These are phyloP conservation scores for Cryptococcus maquisensis DNA, from an alignment of 1,284 basidiomycete genomes.

Conservation along the genomic window DNA sequence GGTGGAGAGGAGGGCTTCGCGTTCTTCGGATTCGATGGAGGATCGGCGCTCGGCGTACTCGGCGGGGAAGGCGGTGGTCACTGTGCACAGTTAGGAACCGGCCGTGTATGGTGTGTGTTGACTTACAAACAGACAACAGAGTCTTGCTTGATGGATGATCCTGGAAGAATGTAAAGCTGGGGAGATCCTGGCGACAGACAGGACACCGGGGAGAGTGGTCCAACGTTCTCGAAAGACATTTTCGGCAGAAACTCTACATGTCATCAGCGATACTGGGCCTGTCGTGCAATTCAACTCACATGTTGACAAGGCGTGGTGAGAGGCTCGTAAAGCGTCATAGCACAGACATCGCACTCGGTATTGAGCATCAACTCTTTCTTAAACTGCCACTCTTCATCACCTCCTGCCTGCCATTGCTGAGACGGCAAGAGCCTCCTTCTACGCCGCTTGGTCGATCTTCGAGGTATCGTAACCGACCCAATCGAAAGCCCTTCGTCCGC, in stretches of 20 bases:
- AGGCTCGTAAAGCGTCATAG: conserved; percentile 74
- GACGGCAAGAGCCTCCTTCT: background rate
- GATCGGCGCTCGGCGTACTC: conserved; percentile 57
- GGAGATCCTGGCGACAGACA: conserved; percentile 73
- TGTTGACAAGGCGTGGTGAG: conserved; percentile 92
- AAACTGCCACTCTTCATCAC: conserved; percentile 46
- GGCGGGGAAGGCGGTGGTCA: conserved; percentile 61
- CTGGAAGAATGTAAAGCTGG: conserved; percentile 72
- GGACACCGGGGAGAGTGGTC: conserved; percentile 82
- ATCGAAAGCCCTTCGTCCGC: background rate
- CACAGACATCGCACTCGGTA: conserved; percentile 87
- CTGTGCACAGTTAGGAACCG: conserved; percentile 41
- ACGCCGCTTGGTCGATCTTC: conserved; percentile 4
- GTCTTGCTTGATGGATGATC: conserved; percentile 63
- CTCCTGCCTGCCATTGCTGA: background rate
- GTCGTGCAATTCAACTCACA: conserved; percentile 52
- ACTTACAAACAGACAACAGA: conserved; percentile 65
- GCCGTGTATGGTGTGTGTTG: background rate
- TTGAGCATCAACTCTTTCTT: conserved; percentile 68
- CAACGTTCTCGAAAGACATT: conserved; percentile 80
- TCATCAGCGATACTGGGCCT: background rate
- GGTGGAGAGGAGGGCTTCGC: conserved; percentile 71
- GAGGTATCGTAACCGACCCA: background rate
- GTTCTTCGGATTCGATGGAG: conserved; percentile 67
- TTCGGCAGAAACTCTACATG: conserved; percentile 78